Evolutionary conservation across 768 basidiomycete species (phyloP), one percentile per base, ranked within the genome.

Genomic region (Lactarius trivialis): DNA sequence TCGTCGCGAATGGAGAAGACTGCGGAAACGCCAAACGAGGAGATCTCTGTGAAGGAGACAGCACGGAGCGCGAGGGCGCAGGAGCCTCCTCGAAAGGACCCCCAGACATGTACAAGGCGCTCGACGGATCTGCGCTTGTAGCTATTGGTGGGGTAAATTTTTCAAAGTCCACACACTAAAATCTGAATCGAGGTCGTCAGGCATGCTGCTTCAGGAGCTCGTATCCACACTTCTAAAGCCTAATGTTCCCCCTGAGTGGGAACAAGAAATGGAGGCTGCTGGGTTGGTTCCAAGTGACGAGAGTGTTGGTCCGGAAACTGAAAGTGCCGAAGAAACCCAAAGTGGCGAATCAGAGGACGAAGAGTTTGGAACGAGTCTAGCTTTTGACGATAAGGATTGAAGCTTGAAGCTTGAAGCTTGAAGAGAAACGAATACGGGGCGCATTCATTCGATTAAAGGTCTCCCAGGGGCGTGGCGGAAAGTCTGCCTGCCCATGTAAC

Each of bases 51-150:
- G 66, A 69, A 24, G 45, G 65, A 4, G 63, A 70, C 39, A 61
- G 55, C 7, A 39, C 49, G 49, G 63, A 48, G 37, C 48, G 55
- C 28, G 71, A 64, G 11, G 66, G 55, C 37, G 67, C 65, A 65
- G 64, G 39, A 61, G 32, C 41, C 60, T 53, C 19, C 15, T 68
- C 52, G 14, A 34, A 64, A 39, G 49, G 43, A 24, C 39, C 66
- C 32, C 73, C 77, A 64, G 86, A 89, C 66, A 91, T 91, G 89
- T 91, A 90, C 70, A 87, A 81, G 68, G 77, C 81, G 3, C 76
- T 89, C 64, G 85, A 89, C 67, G 89, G 89, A 4, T 84, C 85
- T 11, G 86, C 87, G 4, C 77, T 91, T 49, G 76, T 91, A 72
- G 87, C 82, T 3, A 77, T 91, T 64, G 87, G 89, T 89, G 36